phyloP scores from a whole-genome alignment of 331 rosid species.

The Telfairia occidentalis region DNA sequence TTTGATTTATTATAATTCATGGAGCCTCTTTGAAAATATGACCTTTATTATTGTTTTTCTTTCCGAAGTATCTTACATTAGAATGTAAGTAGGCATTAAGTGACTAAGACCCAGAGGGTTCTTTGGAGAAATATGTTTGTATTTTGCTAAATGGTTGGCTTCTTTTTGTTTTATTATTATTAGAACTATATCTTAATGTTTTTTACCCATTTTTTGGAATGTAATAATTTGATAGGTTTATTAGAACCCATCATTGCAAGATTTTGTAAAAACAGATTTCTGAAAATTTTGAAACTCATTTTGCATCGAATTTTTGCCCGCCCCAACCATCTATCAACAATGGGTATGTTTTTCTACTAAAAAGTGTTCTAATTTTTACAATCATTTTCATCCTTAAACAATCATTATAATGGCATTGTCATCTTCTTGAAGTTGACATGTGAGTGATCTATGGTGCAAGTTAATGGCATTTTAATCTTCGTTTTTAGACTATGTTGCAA shows the following conservation, averaged over 20 bases:
- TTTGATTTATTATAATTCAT: neutral
- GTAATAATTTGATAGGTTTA: no score
- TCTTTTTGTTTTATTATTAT: no score
- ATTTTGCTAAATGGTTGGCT: no score
- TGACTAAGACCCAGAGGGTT: neutral
- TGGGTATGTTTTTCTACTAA: no score
- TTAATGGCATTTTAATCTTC: neutral
- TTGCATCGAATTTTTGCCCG: neutral
- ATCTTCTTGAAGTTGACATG: neutral
- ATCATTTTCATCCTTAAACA: neutral
- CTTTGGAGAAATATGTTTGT: neutral
- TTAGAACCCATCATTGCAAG: no score
- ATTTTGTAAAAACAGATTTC: no score
- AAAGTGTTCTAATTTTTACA: no score
- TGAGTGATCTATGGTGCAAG: neutral
- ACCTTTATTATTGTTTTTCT: neutral
- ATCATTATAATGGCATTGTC: neutral
- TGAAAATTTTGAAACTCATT: neutral
- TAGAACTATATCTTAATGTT: no score
- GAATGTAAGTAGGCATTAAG: neutral
- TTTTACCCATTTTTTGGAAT: no score
- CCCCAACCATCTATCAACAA: neutral
- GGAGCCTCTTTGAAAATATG: neutral
- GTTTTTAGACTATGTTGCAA: no score
- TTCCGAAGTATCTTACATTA: neutral